Evolutionary conservation across 2,329 filamentous ascomycete genomes (phyloP), one percentile per base, ranked within the genome.

Genomic region (Neofusicoccum ribis): DNA sequence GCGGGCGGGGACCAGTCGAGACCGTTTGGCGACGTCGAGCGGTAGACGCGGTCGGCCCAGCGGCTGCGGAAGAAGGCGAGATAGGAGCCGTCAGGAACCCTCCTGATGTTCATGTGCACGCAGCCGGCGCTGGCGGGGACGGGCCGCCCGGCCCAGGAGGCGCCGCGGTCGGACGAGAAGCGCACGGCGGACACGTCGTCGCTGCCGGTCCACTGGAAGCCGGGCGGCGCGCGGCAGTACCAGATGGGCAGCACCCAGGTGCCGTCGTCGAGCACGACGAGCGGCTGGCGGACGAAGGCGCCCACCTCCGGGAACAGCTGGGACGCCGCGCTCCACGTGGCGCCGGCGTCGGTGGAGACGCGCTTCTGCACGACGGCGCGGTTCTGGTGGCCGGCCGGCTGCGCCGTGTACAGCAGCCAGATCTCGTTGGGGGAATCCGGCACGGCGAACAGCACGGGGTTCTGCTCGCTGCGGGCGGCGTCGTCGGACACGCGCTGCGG

Each of bases 381-480:
- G 54, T 82, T 79, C 59, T 82, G 80, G 56, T 82, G 80, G 0
- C 81, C 80, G 0, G 76, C 76, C 23, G 80, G 74, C 65, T 82
- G 80, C 0, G 81, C 80, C 0, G 80, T 82, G 65, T 82, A 79
- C 37, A 82, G 73, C 0, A 82, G 68, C 79, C 81, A 80, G 0
- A 82, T 50, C 1, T 74, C 70, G 1, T 72, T 73, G 0, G 27
- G 27, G 4, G 72, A 76, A 0, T 67, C 66, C 0, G 79, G 78
- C 1, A 72, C 74, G 5, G 69, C 69, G 64, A 82, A 82, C 2
- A 82, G 68, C 1, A 82, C 74, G 0, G 80, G 81, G 39, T 82
- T 82, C 66, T 82, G 80, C 47, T 81, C 80, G 67, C 80, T 82
- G 14, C 79, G 74, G 20, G 73, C 71, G 4, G 72, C 65, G 64